Conservation (phyloP, 139 green algal genomes). For the Chlorella sorokiniana region DNA sequence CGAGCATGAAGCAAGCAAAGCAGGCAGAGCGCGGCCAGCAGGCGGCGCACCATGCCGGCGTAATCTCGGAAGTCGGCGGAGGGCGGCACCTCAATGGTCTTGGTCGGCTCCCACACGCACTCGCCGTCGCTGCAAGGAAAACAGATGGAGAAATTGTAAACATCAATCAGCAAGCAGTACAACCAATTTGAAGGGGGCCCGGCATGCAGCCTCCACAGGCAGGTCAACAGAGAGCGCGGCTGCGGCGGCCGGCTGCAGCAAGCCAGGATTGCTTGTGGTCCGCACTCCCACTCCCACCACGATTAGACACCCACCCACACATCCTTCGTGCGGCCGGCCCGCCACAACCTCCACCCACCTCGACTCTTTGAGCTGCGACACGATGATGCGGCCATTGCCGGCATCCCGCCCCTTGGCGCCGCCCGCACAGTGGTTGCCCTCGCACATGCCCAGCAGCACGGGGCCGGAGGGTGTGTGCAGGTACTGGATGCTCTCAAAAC, state of each 20-base stretch:
- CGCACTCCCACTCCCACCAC: no score
- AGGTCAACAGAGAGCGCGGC: not conserved
- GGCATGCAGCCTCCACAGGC: not conserved
- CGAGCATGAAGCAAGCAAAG: not conserved
- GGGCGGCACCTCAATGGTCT: conserved; percentile 33
- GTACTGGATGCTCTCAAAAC: conserved; percentile 13
- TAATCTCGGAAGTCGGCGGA: conserved; percentile 51
- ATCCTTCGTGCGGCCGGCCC: no score
- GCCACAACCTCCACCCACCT: not conserved
- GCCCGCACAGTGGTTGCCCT: conserved; percentile 54
- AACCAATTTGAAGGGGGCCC: not conserved
- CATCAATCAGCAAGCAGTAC: not conserved
- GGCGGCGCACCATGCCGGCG: conserved; percentile 19
- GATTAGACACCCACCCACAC: no score
- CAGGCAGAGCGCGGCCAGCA: not conserved
- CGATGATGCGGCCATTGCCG: conserved; percentile 53
- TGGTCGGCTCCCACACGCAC: conserved; percentile 40
- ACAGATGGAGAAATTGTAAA: not conserved
- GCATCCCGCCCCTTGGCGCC: conserved; percentile 27
- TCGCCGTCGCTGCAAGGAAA: not conserved
- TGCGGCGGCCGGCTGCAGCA: no score
- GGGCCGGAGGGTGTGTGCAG: conserved; percentile 7
- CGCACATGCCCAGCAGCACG: conserved; percentile 52
- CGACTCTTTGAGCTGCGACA: not conserved
- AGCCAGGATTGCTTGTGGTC: no score